Percentiles rank a stretch among this genome's conserved stretches.
phyloP scores from a whole-genome alignment of 495 filamentous ascomycete genomes.

The Aspergillus baeticus region DNA sequence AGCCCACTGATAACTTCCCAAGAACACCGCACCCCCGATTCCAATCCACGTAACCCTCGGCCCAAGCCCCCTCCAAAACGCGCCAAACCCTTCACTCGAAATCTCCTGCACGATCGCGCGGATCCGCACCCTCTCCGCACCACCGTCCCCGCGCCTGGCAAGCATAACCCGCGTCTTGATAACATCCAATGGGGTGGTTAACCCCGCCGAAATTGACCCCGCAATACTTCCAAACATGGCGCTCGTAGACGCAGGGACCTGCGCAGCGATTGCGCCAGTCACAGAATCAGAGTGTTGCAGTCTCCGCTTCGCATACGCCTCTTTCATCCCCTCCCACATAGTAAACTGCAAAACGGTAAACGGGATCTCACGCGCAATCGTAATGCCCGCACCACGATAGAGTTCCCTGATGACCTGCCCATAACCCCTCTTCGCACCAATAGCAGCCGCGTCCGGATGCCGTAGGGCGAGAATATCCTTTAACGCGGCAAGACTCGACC shows the following conservation, averaged over 20 bases:
- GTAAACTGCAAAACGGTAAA: constrained; percentile 98
- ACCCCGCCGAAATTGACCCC: constrained; percentile 80
- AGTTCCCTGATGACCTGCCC: constrained; percentile 72
- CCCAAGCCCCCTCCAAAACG: constrained; percentile 86
- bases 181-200: constrained; percentile 94
- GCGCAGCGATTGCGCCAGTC: constrained; percentile 6
- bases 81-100: constrained; percentile 66
- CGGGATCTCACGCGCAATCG: constrained; percentile 92
- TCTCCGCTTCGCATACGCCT: constrained; percentile 41
- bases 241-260: constrained; percentile 71
- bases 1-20: constrained; percentile 94
- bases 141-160: constrained; percentile 47
- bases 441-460: constrained; percentile 25
- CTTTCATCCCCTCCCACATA: constrained; percentile 92
- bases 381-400: constrained; percentile 88
- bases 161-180: constrained; percentile 97
- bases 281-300: constrained; percentile 12
- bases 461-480: constrained; percentile 63
- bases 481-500: constrained; percentile 54
- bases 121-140: constrained; percentile 46
- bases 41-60: constrained; percentile 93
- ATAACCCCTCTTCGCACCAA: constrained; percentile 42
- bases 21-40: constrained; percentile 87
- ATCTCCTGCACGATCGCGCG: constrained; percentile 62
- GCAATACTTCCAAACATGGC: constrained; percentile 82